Evolutionary conservation across 306 rosid species (phyloP).

Genomic region (Sophora flavescens): DNA sequence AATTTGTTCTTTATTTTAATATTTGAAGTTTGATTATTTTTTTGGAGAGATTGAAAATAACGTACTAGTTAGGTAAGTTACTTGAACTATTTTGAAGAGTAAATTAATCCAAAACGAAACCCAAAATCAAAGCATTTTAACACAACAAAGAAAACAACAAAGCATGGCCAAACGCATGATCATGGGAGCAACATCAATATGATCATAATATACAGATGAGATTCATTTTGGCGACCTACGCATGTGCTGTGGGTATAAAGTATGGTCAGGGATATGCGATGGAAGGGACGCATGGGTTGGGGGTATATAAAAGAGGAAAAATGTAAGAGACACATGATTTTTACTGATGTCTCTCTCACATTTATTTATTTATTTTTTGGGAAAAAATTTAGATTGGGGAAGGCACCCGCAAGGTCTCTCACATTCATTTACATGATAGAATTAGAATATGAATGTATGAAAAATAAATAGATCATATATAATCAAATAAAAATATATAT

Average conservation of each 20-base stretch:
- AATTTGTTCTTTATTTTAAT: background rate
- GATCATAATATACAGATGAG: background rate
- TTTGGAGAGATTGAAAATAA: background rate
- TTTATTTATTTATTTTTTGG: no score
- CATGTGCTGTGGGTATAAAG: slow-evolving; percentile 38
- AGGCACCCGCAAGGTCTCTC: no score
- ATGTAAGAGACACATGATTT: background rate
- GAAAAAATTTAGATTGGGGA: no score
- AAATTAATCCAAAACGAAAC: background rate
- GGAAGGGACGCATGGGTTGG: slow-evolving; percentile 29
- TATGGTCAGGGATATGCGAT: slow-evolving; percentile 40
- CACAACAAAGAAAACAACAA: background rate
- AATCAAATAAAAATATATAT: no score
- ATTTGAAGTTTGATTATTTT: background rate
- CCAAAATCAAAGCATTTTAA: background rate
- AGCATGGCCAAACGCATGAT: background rate
- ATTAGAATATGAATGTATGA: no score
- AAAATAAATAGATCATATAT: no score
- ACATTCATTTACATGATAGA: no score
- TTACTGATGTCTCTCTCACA: no score
- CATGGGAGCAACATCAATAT: slow-evolving; percentile 1
- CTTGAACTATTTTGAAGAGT: background rate
- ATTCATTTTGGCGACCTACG: slow-evolving; percentile 46
- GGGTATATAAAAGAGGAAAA: slow-evolving; percentile 8
- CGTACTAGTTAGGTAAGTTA: background rate